These are phyloP conservation scores for Mikania micrantha DNA, from an alignment of 129 eudicot species.

Conservation along the genomic window DNA sequence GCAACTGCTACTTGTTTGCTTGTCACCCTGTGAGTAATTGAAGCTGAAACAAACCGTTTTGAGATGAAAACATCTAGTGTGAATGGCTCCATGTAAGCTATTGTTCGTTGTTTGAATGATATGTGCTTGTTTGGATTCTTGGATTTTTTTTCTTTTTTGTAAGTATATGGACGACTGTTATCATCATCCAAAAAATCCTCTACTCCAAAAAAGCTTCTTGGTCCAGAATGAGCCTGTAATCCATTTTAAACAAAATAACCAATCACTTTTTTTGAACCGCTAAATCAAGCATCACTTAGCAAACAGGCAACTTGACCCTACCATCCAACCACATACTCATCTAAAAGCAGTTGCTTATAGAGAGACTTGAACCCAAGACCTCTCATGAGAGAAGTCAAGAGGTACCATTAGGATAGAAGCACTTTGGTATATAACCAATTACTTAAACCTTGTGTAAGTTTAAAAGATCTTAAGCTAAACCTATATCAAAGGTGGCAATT, in stretches of 20 bases:
- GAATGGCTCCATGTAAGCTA: constrained; percentile 10
- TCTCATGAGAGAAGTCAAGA: no score
- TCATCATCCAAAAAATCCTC: constrained; percentile 3
- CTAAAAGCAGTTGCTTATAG: no score
- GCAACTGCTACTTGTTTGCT: constrained; percentile 6
- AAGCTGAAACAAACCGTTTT: constrained; percentile 5
- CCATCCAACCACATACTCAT: no score
- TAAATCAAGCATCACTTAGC: no score
- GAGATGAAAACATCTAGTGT: constrained; percentile 6
- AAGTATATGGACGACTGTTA: neutral
- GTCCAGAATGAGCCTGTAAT: neutral
- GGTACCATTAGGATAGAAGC: no score
- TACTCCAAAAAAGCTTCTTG: constrained; percentile 2
- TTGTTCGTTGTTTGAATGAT: neutral
- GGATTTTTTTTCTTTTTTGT: constrained; percentile 1
- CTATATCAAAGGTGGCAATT: neutral
- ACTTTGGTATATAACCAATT: no score
- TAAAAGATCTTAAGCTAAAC: neutral
- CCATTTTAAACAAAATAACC: neutral
- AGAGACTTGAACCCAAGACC: no score
- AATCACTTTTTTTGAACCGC: no score
- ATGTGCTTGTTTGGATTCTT: constrained; percentile 2
- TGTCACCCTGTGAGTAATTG: constrained; percentile 1
- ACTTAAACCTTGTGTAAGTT: neutral
- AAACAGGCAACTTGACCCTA: no score